Base-by-base conservation (phyloP, 306 rosid genomes). In the Acacia melanoxylon region DNA sequence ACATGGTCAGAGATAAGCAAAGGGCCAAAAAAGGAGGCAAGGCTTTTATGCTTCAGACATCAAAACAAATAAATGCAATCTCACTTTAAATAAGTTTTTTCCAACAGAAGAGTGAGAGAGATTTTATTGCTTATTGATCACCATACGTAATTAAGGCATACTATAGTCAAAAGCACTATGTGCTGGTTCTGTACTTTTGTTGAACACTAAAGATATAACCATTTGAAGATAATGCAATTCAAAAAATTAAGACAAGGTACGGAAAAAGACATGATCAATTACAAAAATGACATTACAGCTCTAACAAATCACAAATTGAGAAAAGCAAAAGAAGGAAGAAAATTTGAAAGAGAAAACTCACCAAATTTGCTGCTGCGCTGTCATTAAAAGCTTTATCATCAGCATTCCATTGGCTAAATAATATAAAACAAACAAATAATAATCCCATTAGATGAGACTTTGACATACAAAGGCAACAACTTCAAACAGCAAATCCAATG, bases 401-500 rank as follows among this genome's bases (percentile, higher is more conserved):
- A 65, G 86, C 81, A 86, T 68, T 88, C 19, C 91, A 92, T 79
- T 77, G 81, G 75, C 97, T 93, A 85, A 81, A 78, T 37, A 72
- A 68, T 44, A 54, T 37, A 58, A 68, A 85, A 80, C 51, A 84
- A 76, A 76, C 10, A 82, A 76, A 77, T 3, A 72, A 59, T 76
- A 76, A 75, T 76, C 71, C 80, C 78, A 79, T 73, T 68, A 84
- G 81, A 75, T 76, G 63, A 83, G 81, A 29, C 76, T 61, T 35
- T 16, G 49, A 79, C 44, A 78, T 59, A 78, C 25, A 82, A 68
- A 33, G 48, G 62, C 68, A 72, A 24, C 37, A 86, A 66, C 82
- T 83, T 41, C 63, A 24, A 45, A 74, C 68, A 46, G 62, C 51
- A 56, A 63, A 68, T 63, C 70, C 74, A 56, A 31, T 75, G 71